Evolutionary conservation across 192 early-diverging fungal species (phyloP).

Genomic region (Paraglomus occultum): DNA sequence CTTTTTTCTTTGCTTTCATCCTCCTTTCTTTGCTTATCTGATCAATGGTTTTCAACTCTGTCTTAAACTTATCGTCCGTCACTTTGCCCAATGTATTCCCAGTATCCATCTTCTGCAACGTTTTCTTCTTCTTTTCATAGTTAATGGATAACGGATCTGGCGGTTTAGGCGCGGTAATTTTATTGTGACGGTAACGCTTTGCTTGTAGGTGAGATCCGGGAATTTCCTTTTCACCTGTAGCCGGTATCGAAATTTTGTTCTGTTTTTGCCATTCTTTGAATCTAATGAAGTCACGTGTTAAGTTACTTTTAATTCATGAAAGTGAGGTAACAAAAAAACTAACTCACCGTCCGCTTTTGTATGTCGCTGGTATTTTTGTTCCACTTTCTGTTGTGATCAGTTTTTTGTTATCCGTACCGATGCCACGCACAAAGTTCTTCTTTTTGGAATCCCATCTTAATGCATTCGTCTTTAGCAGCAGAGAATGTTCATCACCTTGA

Average conservation of each 20-base stretch:
- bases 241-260: conserved; percentile 76
- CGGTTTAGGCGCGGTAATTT: conserved; percentile 66
- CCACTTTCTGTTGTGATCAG: conserved; percentile 90
- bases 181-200: conserved; percentile 77
- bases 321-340: neutral
- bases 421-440: conserved; percentile 83
- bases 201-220: conserved; percentile 43
- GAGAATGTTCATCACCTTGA: conserved; percentile 78
- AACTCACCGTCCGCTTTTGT: conserved; percentile 72
- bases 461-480: conserved; percentile 56
- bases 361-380: conserved; percentile 82
- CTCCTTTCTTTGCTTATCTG: conserved; percentile 22
- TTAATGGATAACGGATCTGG: conserved; percentile 63
- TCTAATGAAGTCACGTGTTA: conserved; percentile 35
- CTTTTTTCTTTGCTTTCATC: conserved; percentile 17
- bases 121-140: conserved; percentile 65
- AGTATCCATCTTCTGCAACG: neutral
- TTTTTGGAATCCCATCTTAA: conserved; percentile 93
- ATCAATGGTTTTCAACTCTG: conserved; percentile 22
- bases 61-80: neutral
- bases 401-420: conserved; percentile 94
- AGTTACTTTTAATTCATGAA: neutral
- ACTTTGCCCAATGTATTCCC: neutral
- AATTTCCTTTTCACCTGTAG: conserved; percentile 85
- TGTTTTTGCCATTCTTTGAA: conserved; percentile 93